Conservation (phyloP, 805 yeast species). For the Ogataea sp. region DNA sequence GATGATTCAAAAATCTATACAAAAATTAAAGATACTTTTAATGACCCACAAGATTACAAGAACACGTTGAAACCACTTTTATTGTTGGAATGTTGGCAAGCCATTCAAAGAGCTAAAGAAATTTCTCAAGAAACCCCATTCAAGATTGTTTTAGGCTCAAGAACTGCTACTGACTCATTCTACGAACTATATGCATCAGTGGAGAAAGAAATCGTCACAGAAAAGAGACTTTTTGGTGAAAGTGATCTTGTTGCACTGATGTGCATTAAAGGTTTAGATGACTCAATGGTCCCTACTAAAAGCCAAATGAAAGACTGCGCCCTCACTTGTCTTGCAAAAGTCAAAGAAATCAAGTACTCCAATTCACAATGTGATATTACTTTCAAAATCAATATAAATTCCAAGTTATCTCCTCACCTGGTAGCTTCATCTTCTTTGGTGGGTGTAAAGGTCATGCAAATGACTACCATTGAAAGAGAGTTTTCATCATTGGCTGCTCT, state of each 20-base stretch:
- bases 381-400: constrained; percentile 51
- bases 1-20: constrained; percentile 28
- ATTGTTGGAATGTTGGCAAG: constrained; percentile 90
- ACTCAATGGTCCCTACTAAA: constrained; percentile 14
- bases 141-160: constrained; percentile 61
- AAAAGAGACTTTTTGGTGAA: constrained; percentile 50
- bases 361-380: constrained; percentile 70
- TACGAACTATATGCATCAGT: constrained; percentile 79
- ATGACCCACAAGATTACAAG: constrained; percentile 56
- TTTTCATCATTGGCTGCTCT: constrained; percentile 76
- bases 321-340: constrained; percentile 72
- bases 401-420: constrained; percentile 44
- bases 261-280: constrained; percentile 31
- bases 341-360: constrained; percentile 60
- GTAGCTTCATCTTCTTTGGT: constrained; percentile 57
- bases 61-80: constrained; percentile 70
- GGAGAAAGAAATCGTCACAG: constrained; percentile 40
- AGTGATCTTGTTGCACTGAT: constrained; percentile 69
- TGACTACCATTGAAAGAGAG: constrained; percentile 92
- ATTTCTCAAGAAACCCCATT: constrained; percentile 56
- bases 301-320: constrained; percentile 9
- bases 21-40: constrained; percentile 48
- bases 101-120: constrained; percentile 64
- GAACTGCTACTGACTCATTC: constrained; percentile 78
- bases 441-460: constrained; percentile 71